These are phyloP conservation scores for Akanthomyces lecanii DNA, from an alignment of 2,329 filamentous ascomycete genomes.

Conservation along the genomic window DNA sequence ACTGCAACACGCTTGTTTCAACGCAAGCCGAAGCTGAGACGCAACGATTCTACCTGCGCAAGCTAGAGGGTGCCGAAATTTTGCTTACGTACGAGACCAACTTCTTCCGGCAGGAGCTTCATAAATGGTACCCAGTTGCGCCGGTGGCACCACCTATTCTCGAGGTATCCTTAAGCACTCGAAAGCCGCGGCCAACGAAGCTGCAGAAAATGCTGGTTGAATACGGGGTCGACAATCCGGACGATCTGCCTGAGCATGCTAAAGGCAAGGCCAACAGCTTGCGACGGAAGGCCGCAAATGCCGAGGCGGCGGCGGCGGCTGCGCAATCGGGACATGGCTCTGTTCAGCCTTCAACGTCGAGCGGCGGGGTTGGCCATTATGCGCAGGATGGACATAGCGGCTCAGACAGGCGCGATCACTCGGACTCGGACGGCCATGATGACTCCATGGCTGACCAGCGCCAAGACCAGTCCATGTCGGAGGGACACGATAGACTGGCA, in stretches of 20 bases:
- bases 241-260: constrained; percentile 80
- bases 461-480: background rate
- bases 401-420: constrained; percentile 2
- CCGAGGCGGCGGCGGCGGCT: constrained; percentile 46
- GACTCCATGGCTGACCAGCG: background rate
- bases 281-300: constrained; percentile 66
- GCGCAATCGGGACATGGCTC: constrained; percentile 22
- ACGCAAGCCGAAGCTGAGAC: constrained; percentile 84
- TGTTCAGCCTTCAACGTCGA: constrained; percentile 22
- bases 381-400: constrained; percentile 17
- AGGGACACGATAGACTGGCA: background rate
- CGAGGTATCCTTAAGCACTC: constrained; percentile 82
- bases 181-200: constrained; percentile 94
- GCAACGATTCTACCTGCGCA: constrained; percentile 90
- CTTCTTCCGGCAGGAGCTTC: constrained; percentile 90
- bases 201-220: constrained; percentile 91
- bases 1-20: constrained; percentile 75
- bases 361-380: constrained; percentile 20
- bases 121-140: constrained; percentile 90
- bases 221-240: constrained; percentile 82
- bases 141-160: constrained; percentile 80
- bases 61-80: constrained; percentile 95
- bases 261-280: constrained; percentile 71
- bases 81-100: constrained; percentile 92
- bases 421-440: background rate